A percentile compares a stretch with the other conserved stretches of the same genome.
phyloP scores from a whole-genome alignment of 768 basidiomycete species.

The Mycena capillaripes region DNA sequence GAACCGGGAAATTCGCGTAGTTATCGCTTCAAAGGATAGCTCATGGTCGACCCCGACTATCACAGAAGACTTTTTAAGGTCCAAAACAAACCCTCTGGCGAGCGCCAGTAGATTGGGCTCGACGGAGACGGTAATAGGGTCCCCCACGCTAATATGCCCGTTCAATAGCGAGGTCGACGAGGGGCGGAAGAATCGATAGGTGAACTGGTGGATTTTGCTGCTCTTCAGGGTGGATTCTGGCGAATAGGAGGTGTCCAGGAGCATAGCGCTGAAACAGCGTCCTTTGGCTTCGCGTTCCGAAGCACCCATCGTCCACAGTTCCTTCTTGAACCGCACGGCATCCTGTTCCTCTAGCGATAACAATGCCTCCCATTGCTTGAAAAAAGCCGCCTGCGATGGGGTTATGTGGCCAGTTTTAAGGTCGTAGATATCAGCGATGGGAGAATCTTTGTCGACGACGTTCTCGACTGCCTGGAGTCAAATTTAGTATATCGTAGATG shows the following conservation, averaged over 20 bases:
- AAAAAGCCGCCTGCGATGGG: constrained; percentile 77
- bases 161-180: constrained; percentile 68
- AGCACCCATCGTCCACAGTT: constrained; percentile 94
- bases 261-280: constrained; percentile 88
- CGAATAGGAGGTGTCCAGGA: constrained; percentile 63
- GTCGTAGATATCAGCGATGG: constrained; percentile 77
- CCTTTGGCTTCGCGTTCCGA: constrained; percentile 84
- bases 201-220: constrained; percentile 81
- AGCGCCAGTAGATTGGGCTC: constrained; percentile 90
- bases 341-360: constrained; percentile 91
- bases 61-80: constrained; percentile 73
- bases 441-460: constrained; percentile 64
- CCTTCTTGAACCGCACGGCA: constrained; percentile 84
- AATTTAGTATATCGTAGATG: constrained; percentile 16
- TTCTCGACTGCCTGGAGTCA: constrained; percentile 76
- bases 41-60: constrained; percentile 88
- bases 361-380: constrained; percentile 91
- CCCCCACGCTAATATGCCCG: constrained; percentile 84
- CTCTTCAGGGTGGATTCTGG: constrained; percentile 41
- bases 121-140: constrained; percentile 89
- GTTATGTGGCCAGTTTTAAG: constrained; percentile 88
- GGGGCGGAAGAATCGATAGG: constrained; percentile 77
- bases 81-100: constrained; percentile 85
- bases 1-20: constrained; percentile 50
- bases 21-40: constrained; percentile 66